These are phyloP conservation scores for Amanita muscaria DNA, from an alignment of 768 basidiomycete genomes.

Conservation along the genomic window DNA sequence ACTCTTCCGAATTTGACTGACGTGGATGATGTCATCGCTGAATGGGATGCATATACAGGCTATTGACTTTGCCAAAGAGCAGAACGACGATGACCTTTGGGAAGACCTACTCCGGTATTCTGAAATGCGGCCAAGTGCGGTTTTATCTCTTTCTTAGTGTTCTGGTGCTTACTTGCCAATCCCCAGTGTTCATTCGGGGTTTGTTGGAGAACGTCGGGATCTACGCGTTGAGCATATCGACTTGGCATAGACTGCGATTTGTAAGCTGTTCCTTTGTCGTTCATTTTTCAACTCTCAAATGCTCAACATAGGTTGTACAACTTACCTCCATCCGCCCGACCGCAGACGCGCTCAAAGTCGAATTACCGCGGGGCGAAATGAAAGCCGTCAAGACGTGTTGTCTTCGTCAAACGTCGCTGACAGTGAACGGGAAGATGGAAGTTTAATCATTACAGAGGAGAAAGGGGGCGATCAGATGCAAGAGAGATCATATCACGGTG, in stretches of 20 bases:
- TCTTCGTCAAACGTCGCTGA: constrained; percentile 48
- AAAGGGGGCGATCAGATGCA: constrained; percentile 36
- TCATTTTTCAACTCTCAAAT: no score
- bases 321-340: constrained; percentile 89
- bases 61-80: constrained; percentile 97
- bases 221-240: constrained; percentile 89
- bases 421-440: constrained; percentile 62
- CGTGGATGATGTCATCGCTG: not conserved
- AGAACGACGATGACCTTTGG: constrained; percentile 95
- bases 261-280: no score
- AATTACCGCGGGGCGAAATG: constrained; percentile 89
- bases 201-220: constrained; percentile 93
- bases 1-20: not conserved
- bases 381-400: constrained; percentile 74
- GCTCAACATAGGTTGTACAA: constrained; percentile 74
- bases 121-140: constrained; percentile 89
- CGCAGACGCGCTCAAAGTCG: constrained; percentile 83
- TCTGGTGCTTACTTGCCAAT: not conserved
- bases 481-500: constrained; percentile 61
- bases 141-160: constrained; percentile 13
- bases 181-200: constrained; percentile 86
- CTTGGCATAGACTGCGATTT: constrained; percentile 92
- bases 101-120: constrained; percentile 92
- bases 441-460: constrained; percentile 40
- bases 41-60: constrained; percentile 43